Conservation (phyloP, 1,284 basidiomycete genomes). For the Gymnopus androsaceus region DNA sequence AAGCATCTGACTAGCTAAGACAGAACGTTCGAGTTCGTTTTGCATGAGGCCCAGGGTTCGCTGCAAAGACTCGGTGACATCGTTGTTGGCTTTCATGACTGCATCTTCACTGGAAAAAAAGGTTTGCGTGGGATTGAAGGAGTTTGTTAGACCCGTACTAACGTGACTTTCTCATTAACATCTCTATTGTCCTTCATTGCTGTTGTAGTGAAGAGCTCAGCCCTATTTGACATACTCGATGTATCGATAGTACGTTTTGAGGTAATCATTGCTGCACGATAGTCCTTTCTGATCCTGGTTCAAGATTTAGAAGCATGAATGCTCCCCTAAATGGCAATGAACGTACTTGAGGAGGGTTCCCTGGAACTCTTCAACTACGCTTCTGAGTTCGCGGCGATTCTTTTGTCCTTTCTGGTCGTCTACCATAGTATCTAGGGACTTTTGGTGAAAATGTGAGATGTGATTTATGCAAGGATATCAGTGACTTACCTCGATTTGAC, state of each 20-base stretch:
- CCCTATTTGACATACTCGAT: constrained; percentile 55
- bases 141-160: constrained; percentile 28
- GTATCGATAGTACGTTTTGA: constrained; percentile 75
- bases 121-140: constrained; percentile 7
- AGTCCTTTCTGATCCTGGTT: constrained; percentile 61
- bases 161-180: constrained; percentile 59
- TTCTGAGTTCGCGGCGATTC: constrained; percentile 51
- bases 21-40: constrained; percentile 85
- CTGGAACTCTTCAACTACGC: constrained; percentile 51
- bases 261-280: constrained; percentile 62
- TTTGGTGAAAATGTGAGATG: constrained; percentile 19
- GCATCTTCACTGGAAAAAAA: constrained; percentile 66
- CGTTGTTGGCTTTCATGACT: constrained; percentile 83
- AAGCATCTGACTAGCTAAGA: constrained; percentile 82
- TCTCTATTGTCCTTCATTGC: constrained; percentile 38
- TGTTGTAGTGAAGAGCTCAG: constrained; percentile 63
- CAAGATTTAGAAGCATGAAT: background rate
- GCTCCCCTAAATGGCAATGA: constrained; percentile 18
- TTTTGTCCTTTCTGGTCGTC: constrained; percentile 67
- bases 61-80: constrained; percentile 85
- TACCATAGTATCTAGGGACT: constrained; percentile 66
- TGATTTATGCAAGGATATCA: constrained; percentile 11
- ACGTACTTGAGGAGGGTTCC: constrained; percentile 53
- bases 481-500: constrained; percentile 66
- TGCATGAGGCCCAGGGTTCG: constrained; percentile 87